Evolutionary conservation across 257 asterid genomes (phyloP).

Genomic region (Ehretia macrophylla): DNA sequence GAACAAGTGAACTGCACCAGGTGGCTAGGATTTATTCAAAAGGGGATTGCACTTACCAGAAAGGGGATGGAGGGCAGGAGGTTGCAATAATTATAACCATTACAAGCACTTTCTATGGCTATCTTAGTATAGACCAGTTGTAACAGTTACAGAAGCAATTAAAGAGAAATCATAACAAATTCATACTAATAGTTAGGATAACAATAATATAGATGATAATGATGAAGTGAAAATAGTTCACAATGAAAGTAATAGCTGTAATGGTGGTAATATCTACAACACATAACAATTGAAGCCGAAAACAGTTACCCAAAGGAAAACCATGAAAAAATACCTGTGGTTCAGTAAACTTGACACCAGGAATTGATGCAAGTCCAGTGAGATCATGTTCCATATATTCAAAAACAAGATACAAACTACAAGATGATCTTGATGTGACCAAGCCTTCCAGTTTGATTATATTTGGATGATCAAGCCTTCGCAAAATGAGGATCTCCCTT

Average conservation of each 20-base stretch:
- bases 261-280: neutral
- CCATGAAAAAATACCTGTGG: constrained; percentile 51
- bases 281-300: neutral
- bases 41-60: neutral
- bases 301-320: neutral
- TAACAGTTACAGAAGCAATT: neutral
- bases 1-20: too few relatives aligned
- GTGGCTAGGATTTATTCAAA: too few relatives aligned
- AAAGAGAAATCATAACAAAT: too few relatives aligned
- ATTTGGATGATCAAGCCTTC: constrained; percentile 90
- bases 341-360: constrained; percentile 72
- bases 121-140: neutral
- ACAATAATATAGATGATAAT: neutral
- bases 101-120: neutral
- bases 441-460: constrained; percentile 78
- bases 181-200: neutral
- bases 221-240: neutral
- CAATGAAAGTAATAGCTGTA: neutral
- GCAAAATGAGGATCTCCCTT: constrained; percentile 78
- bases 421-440: constrained; percentile 67
- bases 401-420: constrained; percentile 76
- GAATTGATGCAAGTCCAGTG: constrained; percentile 80
- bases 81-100: neutral
- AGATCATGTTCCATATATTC: constrained; percentile 97
- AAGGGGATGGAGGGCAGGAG: neutral